A percentile compares a stretch with the other conserved stretches of the same genome.
Conservation (phyloP, 257 asterid species). For the Mitragyna speciosa region DNA sequence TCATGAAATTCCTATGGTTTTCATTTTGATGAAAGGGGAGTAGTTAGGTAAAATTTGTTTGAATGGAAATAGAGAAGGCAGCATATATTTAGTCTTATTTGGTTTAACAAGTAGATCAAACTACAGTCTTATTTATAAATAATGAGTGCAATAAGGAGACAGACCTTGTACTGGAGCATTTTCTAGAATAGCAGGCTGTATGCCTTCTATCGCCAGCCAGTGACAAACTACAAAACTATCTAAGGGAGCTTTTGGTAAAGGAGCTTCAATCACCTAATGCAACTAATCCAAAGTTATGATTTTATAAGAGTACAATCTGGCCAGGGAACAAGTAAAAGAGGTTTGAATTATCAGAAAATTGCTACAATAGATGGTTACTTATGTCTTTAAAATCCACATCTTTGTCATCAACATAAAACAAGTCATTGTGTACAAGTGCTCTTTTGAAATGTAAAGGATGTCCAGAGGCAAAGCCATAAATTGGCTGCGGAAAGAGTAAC, state of each 20-base stretch:
- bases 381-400: constrained; percentile 96
- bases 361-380: constrained; percentile 15
- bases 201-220: constrained; percentile 92
- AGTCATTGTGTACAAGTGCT: constrained; percentile 95
- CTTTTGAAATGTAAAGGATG: constrained; percentile 87
- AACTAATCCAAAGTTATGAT: not conserved
- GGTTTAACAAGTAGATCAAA: not conserved
- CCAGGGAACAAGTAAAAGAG: not conserved
- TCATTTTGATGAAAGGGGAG: not conserved
- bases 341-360: not conserved
- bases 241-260: constrained; percentile 86
- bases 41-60: not conserved
- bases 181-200: constrained; percentile 93
- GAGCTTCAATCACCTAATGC: constrained; percentile 81
- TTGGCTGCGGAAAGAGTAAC: constrained; percentile 44
- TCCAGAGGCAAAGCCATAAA: constrained; percentile 94
- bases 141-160: not conserved
- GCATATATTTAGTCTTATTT: not conserved
- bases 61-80: not conserved
- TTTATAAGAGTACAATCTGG: constrained; percentile 10
- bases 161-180: constrained; percentile 81
- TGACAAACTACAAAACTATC: constrained; percentile 73
- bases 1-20: not conserved
- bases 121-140: not conserved
- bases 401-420: constrained; percentile 87